Percentiles rank a stretch among this genome's conserved stretches.
Conservation (phyloP, 345 rosid genomes). For the Toxicodendron radicans region DNA sequence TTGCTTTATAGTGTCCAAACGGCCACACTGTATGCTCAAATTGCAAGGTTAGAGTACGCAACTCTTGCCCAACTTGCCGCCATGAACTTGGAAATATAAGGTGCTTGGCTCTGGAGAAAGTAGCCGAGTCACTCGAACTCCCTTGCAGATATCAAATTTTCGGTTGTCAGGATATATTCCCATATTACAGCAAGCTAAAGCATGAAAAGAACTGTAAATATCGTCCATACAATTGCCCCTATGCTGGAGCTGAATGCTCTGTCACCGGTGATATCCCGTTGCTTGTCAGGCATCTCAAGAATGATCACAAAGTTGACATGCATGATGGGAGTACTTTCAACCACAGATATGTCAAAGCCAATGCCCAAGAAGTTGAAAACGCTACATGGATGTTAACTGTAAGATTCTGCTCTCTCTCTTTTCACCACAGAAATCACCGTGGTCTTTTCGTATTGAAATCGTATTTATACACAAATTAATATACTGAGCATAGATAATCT, state of each 20-base stretch:
- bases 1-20: slow-evolving; percentile 67
- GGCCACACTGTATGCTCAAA: slow-evolving; percentile 81
- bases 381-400: slow-evolving; percentile 99
- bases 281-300: slow-evolving; percentile 72
- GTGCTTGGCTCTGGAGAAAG: slow-evolving; percentile 86
- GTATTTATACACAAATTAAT: too few species aligned
- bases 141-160: slow-evolving; percentile 70
- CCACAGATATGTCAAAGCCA: slow-evolving; percentile 84
- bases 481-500: too few species aligned
- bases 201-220: slow-evolving; percentile 74
- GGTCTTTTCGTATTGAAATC: too few species aligned
- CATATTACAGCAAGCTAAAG: slow-evolving; percentile 77
- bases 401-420: slow-evolving; percentile 24
- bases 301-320: slow-evolving; percentile 94
- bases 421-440: background rate
- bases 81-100: slow-evolving; percentile 87
- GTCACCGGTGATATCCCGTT: slow-evolving; percentile 71
- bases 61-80: slow-evolving; percentile 82
- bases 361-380: slow-evolving; percentile 85
- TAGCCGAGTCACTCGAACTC: slow-evolving; percentile 77
- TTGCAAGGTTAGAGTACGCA: slow-evolving; percentile 74
- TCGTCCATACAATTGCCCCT: slow-evolving; percentile 79
- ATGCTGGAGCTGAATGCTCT: slow-evolving; percentile 87
- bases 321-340: slow-evolving; percentile 84
- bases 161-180: slow-evolving; percentile 79